A percentile compares a stretch with the other conserved stretches of the same genome.
phyloP scores from a whole-genome alignment of 2,329 filamentous ascomycete species.

The Aspergillus sp. region DNA sequence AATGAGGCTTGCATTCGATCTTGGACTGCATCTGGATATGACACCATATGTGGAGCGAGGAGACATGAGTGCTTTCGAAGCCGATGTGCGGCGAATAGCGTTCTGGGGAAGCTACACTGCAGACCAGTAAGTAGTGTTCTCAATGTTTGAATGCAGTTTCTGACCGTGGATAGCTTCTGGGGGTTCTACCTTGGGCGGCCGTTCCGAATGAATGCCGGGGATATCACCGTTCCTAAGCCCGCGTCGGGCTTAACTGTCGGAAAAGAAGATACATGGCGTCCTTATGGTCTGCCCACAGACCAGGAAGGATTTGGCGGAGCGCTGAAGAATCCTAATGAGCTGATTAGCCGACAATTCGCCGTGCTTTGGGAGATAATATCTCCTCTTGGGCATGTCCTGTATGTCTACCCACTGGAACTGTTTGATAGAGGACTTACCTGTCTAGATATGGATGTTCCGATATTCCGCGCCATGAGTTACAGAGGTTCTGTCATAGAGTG shows the following conservation, averaged over 20 bases:
- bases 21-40: constrained; percentile 16
- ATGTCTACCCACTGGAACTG: constrained; percentile 1
- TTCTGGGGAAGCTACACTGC: constrained; percentile 18
- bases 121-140: constrained; percentile 11
- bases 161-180: constrained; percentile 14
- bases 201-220: constrained; percentile 34
- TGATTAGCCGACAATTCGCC: constrained; percentile 40
- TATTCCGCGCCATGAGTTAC: constrained; percentile 38
- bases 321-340: constrained; percentile 31
- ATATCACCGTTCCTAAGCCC: constrained; percentile 37
- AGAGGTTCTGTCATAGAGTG: constrained; percentile 35
- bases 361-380: constrained; percentile 46
- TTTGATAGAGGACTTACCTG: constrained; percentile 11
- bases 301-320: constrained; percentile 17
- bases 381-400: constrained; percentile 44
- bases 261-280: constrained; percentile 22
- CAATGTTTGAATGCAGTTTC: constrained; percentile 1
- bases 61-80: constrained; percentile 16
- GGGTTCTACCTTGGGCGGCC: constrained; percentile 40
- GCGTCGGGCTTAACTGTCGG: constrained; percentile 7
- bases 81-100: constrained; percentile 13
- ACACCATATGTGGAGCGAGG: constrained; percentile 17
- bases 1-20: constrained; percentile 17
- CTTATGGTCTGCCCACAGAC: constrained; percentile 19
- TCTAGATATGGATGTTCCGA: constrained; percentile 38